Evolutionary conservation across 2,329 filamentous ascomycete species (phyloP), one percentile per base, ranked within the genome.

Genomic region (Ceratocystis colombiana): DNA sequence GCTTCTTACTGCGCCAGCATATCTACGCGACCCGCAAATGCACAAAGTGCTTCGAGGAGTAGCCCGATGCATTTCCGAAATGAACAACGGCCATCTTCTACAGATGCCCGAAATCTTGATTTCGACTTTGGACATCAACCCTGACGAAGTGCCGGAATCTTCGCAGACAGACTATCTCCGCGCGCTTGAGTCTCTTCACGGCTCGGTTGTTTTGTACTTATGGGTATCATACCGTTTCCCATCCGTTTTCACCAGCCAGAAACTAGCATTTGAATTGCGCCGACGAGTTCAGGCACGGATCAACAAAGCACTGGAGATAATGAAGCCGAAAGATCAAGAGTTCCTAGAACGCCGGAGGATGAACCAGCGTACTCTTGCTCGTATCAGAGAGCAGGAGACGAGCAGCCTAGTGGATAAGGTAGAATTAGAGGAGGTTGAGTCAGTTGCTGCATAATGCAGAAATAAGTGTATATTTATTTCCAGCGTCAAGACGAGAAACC

Each of bases 211-310:
- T 57, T 78, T 92, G 61, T 99, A 97, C 73, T 80, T 96, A 1
- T 99, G 94, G 94, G 80, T 99, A 17, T 93, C 89, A 71, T 97
- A 93, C 75, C 87, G 93, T 5, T 96, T 93, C 74, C 80, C 85
- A 2, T 89, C 89, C 62, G 81, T 95, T 63, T 96, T 96, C 74
- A 82, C 79, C 5, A 89, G 87, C 69, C 84, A 93, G 71, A 79
- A 79, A 0, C 79, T 96, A 55, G 91, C 90, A 0, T 87, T 89
- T 69, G 86, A 96, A 73, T 84, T 90, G 62, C 96, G 96, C 73
- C 75, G 77, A 5, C 74, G 95, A 62, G 86, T 92, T 1, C 92
- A 96, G 76, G 80, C 84, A 64, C 85, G 83, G 73, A 92, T 97
- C 72, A 75, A 77, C 37, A 66, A 74, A 7, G 71, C 74, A 2